These are phyloP conservation scores for Cordyceps pruinosa DNA, from an alignment of 2,329 filamentous ascomycete genomes.

Conservation along the genomic window DNA sequence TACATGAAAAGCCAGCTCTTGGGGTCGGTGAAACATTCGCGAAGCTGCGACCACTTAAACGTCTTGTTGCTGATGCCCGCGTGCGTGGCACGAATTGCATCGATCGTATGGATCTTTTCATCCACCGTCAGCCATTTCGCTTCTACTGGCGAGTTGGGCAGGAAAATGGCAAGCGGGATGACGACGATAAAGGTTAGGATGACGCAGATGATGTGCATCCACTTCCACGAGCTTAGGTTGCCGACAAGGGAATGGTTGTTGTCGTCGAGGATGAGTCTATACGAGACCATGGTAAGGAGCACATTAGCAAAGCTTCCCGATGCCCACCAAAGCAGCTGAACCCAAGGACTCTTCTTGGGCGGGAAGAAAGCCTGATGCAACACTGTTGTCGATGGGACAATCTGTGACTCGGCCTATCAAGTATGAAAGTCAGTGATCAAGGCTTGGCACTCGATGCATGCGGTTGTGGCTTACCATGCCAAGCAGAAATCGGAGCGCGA, in stretches of 20 bases:
- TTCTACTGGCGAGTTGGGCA: constrained; percentile 18
- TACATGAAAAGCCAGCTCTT: constrained; percentile 20
- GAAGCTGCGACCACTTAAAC: constrained; percentile 20
- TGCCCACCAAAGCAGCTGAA: constrained; percentile 24
- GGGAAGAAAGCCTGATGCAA: constrained; percentile 24
- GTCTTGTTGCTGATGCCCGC: constrained; percentile 18
- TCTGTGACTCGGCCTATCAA: constrained; percentile 21
- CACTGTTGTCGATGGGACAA: constrained; percentile 22
- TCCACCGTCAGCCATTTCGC: constrained; percentile 17
- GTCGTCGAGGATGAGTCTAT: constrained; percentile 21
- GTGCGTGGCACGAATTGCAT: constrained; percentile 17
- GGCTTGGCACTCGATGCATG: neutral
- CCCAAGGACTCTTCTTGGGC: constrained; percentile 23
- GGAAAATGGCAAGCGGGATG: constrained; percentile 15
- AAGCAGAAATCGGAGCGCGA: constrained; percentile 19
- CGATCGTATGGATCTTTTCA: constrained; percentile 19
- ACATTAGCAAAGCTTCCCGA: constrained; percentile 23
- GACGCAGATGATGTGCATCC: constrained; percentile 50
- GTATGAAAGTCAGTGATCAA: neutral
- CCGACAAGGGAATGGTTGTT: constrained; percentile 14
- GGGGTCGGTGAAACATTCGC: constrained; percentile 17
- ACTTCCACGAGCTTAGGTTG: constrained; percentile 25
- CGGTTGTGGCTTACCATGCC: constrained; percentile 16
- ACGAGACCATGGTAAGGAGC: constrained; percentile 23
- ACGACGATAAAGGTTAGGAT: constrained; percentile 48